These are phyloP conservation scores for Malus hybrid DNA, from an alignment of 331 rosid species.

Conservation along the genomic window DNA sequence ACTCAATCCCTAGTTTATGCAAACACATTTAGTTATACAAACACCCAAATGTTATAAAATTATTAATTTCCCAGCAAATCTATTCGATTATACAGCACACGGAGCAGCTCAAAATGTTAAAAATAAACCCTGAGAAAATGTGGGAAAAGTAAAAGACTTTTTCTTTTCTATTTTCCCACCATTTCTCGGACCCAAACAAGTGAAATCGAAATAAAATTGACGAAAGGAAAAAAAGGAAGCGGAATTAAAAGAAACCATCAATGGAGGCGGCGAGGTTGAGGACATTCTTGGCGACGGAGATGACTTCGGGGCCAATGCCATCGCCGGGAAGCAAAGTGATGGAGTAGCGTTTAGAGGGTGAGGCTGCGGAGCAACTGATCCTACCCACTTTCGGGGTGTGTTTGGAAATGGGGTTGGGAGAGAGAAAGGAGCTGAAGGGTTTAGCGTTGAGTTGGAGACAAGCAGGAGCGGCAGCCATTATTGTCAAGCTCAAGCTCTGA, in stretches of 20 bases:
- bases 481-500: not conserved
- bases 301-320: slow-evolving; percentile 81
- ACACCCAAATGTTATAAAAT: not conserved
- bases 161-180: not conserved
- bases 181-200: slow-evolving; percentile 5
- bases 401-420: slow-evolving; percentile 3
- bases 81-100: not conserved
- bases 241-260: slow-evolving; percentile 33
- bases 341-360: slow-evolving; percentile 45
- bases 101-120: not conserved
- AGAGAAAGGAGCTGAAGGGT: not conserved
- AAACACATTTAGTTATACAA: not conserved
- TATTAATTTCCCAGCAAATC: not conserved
- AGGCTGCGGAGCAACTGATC: slow-evolving; percentile 32
- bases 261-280: slow-evolving; percentile 54
- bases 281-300: slow-evolving; percentile 72
- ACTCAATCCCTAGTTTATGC: slow-evolving; percentile 53
- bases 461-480: slow-evolving; percentile 36
- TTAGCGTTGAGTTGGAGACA: slow-evolving; percentile 29
- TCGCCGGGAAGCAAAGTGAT: slow-evolving; percentile 85
- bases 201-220: not conserved
- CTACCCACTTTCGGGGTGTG: slow-evolving; percentile 5
- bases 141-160: not conserved
- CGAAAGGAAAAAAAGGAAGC: not conserved
- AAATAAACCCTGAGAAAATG: not conserved